phyloP scores from a whole-genome alignment of 2,329 filamentous ascomycete genomes.

The Trichoderma lentiforme region DNA sequence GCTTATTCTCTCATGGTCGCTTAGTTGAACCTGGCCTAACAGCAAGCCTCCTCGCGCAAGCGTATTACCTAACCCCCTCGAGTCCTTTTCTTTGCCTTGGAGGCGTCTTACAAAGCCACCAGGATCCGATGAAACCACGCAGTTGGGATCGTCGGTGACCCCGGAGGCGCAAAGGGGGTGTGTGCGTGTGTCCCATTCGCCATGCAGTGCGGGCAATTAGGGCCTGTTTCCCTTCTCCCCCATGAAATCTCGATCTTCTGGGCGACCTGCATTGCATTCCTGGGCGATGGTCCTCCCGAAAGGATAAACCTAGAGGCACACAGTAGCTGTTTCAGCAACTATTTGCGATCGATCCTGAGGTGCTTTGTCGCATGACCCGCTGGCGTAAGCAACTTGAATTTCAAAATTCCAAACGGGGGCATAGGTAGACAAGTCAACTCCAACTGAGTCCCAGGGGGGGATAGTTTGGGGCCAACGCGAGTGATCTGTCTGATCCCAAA shows the following conservation, averaged over 20 bases:
- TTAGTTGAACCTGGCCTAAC: background rate
- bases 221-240: background rate
- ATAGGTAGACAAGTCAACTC: background rate
- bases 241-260: background rate
- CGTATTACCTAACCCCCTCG: background rate
- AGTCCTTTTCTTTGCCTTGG: background rate
- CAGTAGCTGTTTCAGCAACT: background rate
- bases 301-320: background rate
- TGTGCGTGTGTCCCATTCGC: background rate
- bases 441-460: background rate
- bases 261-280: background rate
- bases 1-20: conserved; percentile 4
- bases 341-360: background rate
- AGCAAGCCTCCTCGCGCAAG: background rate
- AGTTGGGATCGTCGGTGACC: conserved; percentile 13
- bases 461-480: background rate
- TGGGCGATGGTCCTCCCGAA: background rate
- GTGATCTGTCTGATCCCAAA: background rate
- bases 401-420: background rate
- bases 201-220: background rate
- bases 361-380: background rate
- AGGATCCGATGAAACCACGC: background rate
- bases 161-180: background rate
- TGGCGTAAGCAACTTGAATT: background rate
- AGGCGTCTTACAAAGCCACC: conserved; percentile 12